These are phyloP conservation scores for Stachybotrys chlorohalonatus DNA, from an alignment of 2,329 filamentous ascomycete species.

Conservation along the genomic window DNA sequence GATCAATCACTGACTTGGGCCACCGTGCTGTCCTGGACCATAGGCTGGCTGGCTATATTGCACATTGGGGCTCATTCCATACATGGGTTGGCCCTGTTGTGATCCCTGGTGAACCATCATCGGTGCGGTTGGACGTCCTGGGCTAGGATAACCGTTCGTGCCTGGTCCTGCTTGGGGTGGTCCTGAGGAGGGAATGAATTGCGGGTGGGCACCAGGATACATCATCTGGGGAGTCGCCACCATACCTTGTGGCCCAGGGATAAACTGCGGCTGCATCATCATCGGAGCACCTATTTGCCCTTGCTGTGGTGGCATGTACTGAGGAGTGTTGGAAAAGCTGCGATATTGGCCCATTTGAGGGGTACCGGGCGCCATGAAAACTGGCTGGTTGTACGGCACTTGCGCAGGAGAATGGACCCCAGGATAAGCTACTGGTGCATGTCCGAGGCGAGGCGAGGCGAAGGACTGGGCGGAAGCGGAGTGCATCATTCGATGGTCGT, in stretches of 20 bases:
- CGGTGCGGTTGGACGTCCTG: conserved; percentile 65
- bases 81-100: conserved; percentile 76
- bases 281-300: conserved; percentile 66
- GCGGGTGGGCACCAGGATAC: conserved; percentile 60
- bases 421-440: conserved; percentile 60
- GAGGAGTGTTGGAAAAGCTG: conserved; percentile 59
- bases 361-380: conserved; percentile 61
- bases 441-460: conserved; percentile 71
- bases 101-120: conserved; percentile 96
- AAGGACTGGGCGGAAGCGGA: conserved; percentile 77
- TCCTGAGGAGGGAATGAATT: conserved; percentile 52
- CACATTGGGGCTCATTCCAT: conserved; percentile 66
- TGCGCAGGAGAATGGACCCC: conserved; percentile 61
- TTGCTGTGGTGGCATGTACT: conserved; percentile 64
- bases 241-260: conserved; percentile 64
- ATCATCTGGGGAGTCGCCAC: conserved; percentile 68
- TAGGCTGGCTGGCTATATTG: conserved; percentile 70
- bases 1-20: conserved; percentile 56
- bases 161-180: conserved; percentile 53
- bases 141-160: conserved; percentile 78
- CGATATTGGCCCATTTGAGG: conserved; percentile 64
- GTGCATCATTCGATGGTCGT: conserved; percentile 84
- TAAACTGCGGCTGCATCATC: conserved; percentile 76
- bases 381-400: conserved; percentile 61
- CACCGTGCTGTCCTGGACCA: conserved; percentile 55